These are phyloP conservation scores for Vigna angularis DNA, from an alignment of 306 rosid genomes.

Conservation along the genomic window DNA sequence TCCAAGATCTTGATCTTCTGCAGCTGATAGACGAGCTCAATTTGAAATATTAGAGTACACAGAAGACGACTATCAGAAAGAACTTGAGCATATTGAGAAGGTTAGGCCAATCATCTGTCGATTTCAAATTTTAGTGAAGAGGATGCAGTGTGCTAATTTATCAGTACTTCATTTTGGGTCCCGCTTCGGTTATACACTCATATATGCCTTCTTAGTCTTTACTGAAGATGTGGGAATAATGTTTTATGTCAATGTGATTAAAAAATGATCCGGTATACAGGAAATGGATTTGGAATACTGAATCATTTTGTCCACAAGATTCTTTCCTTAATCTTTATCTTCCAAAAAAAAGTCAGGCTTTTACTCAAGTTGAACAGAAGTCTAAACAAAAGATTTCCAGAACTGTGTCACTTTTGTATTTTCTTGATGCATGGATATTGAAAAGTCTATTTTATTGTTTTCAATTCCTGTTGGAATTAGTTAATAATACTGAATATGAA, in stretches of 20 bases:
- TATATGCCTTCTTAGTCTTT: background rate
- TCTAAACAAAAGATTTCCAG: slow-evolving; percentile 1
- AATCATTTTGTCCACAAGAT: slow-evolving; percentile 9
- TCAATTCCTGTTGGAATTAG: slow-evolving; percentile 21
- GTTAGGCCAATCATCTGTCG: slow-evolving; percentile 45
- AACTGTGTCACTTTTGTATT: slow-evolving; percentile 11
- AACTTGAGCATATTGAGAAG: slow-evolving; percentile 98
- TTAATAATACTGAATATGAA: slow-evolving; percentile 12
- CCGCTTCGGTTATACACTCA: background rate
- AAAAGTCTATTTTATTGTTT: slow-evolving; percentile 13
- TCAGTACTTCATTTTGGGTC: slow-evolving; percentile 9
- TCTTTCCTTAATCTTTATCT: slow-evolving; percentile 17
- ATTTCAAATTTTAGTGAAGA: slow-evolving; percentile 18
- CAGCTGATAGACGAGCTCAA: slow-evolving; percentile 99
- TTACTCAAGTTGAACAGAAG: slow-evolving; percentile 7
- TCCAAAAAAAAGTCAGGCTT: background rate
- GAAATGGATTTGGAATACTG: slow-evolving; percentile 24
- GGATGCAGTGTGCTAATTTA: slow-evolving; percentile 1
- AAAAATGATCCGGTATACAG: background rate
- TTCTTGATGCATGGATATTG: background rate
- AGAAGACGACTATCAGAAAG: slow-evolving; percentile 92
- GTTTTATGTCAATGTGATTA: background rate
- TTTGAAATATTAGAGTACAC: slow-evolving; percentile 90
- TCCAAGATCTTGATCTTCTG: slow-evolving; percentile 45
- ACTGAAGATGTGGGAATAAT: slow-evolving; percentile 19